Evolutionary conservation across 2,329 filamentous ascomycete species (phyloP).

Genomic region (Sordariomycetes sp.): DNA sequence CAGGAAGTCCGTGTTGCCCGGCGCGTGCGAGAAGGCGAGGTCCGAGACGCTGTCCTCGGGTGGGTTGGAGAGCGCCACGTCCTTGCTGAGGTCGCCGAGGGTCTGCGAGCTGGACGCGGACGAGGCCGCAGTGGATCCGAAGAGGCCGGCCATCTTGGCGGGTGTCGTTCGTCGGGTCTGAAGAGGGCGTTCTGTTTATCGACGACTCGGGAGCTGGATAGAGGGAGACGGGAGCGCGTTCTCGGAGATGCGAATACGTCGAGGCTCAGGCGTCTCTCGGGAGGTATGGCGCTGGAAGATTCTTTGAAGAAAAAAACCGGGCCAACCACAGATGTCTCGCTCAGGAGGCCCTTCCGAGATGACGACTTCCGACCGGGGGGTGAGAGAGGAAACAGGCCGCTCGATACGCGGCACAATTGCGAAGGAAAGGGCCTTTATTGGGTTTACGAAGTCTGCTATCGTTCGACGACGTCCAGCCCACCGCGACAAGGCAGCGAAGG

Average conservation of each 20-base stretch:
- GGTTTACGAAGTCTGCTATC: neutral
- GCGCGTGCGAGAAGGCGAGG: constrained; percentile 64
- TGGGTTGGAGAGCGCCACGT: constrained; percentile 66
- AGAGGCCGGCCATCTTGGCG: constrained; percentile 52
- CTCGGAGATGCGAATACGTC: neutral
- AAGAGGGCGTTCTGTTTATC: neutral
- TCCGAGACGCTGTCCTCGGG: constrained; percentile 87
- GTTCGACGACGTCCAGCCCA: neutral
- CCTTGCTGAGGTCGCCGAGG: constrained; percentile 82
- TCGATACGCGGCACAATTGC: neutral
- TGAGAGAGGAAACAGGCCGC: neutral
- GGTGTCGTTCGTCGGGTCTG: neutral
- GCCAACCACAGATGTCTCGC: neutral
- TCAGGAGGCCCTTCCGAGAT: neutral
- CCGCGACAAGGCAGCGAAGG: neutral
- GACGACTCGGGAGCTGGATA: neutral
- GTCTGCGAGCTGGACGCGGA: constrained; percentile 53
- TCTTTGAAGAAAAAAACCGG: neutral
- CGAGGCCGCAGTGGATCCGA: constrained; percentile 41
- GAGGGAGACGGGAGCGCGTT: neutral
- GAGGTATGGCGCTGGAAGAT: neutral
- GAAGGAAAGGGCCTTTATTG: neutral
- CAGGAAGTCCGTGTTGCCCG: constrained; percentile 55
- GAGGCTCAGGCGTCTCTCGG: neutral
- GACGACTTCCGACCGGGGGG: neutral